Percentiles rank a stretch among this genome's conserved stretches.
phyloP scores from a whole-genome alignment of 345 rosid species.

The Gossypium longicalyx region DNA sequence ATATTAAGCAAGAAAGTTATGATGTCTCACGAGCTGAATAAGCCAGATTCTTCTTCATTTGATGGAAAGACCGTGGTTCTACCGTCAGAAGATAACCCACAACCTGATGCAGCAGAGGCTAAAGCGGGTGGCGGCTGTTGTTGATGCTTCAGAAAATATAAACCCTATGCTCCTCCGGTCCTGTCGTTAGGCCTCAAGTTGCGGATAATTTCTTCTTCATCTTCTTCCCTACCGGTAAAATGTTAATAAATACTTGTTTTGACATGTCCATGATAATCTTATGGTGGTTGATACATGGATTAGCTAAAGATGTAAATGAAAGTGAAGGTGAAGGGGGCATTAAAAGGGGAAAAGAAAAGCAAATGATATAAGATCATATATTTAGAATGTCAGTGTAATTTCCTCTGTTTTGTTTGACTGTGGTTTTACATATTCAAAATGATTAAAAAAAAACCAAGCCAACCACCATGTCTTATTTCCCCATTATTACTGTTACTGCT shows the following conservation, averaged over 20 bases:
- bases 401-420: not conserved
- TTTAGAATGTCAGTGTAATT: not conserved
- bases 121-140: conserved; percentile 63
- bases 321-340: not conserved
- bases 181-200: not conserved
- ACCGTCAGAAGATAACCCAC: conserved; percentile 27
- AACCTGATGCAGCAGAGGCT: conserved; percentile 20
- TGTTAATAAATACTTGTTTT: conserved; percentile 12
- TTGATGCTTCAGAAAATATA: conserved; percentile 16
- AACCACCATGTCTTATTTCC: not conserved
- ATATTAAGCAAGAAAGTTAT: conserved; percentile 53
- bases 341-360: not conserved
- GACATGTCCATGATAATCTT: conserved; percentile 11
- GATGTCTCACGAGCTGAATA: conserved; percentile 64
- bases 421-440: not conserved
- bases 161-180: not conserved
- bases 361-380: not conserved
- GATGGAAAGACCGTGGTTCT: conserved; percentile 72
- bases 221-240: conserved; percentile 24
- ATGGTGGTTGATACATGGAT: conserved; percentile 17
- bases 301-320: conserved; percentile 26
- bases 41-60: conserved; percentile 48
- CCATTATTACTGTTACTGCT: no score
- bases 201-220: conserved; percentile 9
- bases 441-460: not conserved